A percentile compares a stretch with the other conserved stretches of the same genome.
Conservation (phyloP, 371 early-diverging fungal genomes). For the Saksenaea oblongispora region DNA sequence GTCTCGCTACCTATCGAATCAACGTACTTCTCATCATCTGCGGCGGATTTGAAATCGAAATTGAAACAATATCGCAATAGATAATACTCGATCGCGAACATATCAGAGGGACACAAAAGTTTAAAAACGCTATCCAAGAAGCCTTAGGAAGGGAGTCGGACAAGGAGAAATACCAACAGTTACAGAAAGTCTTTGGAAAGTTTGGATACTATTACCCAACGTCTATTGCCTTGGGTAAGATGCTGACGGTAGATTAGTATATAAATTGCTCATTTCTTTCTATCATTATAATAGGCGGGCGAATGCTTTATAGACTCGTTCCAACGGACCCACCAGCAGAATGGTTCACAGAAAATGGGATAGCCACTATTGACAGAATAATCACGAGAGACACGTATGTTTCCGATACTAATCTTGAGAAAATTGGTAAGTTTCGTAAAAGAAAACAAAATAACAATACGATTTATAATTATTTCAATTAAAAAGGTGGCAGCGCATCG, state of each 20-base stretch:
- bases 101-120: not conserved
- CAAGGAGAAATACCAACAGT: not conserved
- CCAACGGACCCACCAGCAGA: not conserved
- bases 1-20: too few species aligned
- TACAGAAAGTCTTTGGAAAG: not conserved
- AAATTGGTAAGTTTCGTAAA: not conserved
- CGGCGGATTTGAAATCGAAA: too few species aligned
- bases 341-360: not conserved
- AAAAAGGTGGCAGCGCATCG: not conserved
- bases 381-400: not conserved
- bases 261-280: not conserved
- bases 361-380: not conserved
- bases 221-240: not conserved
- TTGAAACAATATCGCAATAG: not conserved
- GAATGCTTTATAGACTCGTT: not conserved
- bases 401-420: not conserved
- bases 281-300: not conserved
- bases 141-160: not conserved
- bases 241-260: too few species aligned
- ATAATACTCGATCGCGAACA: not conserved
- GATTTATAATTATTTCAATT: not conserved
- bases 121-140: not conserved
- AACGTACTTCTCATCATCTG: too few species aligned
- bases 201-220: not conserved
- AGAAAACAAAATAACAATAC: not conserved